phyloP scores from a whole-genome alignment of 2,329 filamentous ascomycete genomes.

The Ascomycota sp. region DNA sequence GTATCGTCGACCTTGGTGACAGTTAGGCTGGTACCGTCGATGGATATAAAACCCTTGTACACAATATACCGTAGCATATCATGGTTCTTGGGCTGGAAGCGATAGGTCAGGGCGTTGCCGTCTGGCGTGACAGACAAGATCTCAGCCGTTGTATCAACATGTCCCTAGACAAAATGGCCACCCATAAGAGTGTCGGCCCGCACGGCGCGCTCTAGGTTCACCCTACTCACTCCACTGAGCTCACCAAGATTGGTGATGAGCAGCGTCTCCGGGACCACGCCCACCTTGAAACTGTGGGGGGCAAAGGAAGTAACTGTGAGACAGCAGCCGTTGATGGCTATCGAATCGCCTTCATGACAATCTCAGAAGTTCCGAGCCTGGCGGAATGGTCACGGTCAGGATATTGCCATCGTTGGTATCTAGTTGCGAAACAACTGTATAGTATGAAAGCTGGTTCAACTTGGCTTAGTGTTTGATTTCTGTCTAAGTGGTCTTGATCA shows the following conservation, averaged over 20 bases:
- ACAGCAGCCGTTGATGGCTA: constrained; percentile 87
- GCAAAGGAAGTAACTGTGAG: constrained; percentile 57
- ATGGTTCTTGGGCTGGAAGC: constrained; percentile 51
- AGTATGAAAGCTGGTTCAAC: too few species aligned
- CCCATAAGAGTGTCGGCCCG: constrained; percentile 87
- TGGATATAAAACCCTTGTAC: constrained; percentile 86
- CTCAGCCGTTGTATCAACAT: constrained; percentile 76
- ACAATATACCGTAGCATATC: constrained; percentile 71
- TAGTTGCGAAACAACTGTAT: constrained; percentile 68
- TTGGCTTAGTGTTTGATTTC: too few species aligned
- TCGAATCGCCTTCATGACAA: constrained; percentile 76
- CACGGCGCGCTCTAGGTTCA: constrained; percentile 91
- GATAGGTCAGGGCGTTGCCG: constrained; percentile 76
- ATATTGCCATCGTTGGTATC: constrained; percentile 75
- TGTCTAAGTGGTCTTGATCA: too few species aligned
- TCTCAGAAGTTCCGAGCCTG: constrained; percentile 60
- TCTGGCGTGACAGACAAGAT: constrained; percentile 57
- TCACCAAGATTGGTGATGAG: constrained; percentile 85
- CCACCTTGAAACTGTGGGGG: constrained; percentile 55
- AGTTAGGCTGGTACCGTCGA: constrained; percentile 89
- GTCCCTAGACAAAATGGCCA: constrained; percentile 93
- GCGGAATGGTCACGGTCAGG: constrained; percentile 57
- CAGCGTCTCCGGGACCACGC: constrained; percentile 86
- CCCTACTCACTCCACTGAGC: constrained; percentile 41
- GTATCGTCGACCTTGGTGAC: constrained; percentile 69